phyloP scores from a whole-genome alignment of 2,329 filamentous ascomycete genomes.

The Golovinomyces cichoracearum region DNA sequence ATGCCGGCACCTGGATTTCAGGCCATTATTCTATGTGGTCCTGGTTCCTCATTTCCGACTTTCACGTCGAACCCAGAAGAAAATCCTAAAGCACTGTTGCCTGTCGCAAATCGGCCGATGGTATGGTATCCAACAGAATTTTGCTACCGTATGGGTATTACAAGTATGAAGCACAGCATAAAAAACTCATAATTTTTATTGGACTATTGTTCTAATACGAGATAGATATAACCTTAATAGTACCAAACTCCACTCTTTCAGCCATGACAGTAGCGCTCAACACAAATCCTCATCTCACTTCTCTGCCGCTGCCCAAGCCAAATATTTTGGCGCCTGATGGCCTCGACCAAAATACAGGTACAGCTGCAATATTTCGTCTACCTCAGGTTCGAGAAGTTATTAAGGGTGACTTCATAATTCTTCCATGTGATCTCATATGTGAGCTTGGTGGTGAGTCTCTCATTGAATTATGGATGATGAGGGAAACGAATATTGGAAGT shows the following conservation, averaged over 20 bases:
- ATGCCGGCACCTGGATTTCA: constrained; percentile 55
- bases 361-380: constrained; percentile 63
- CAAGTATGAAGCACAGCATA: constrained; percentile 24
- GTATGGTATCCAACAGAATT: constrained; percentile 75
- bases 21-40: constrained; percentile 59
- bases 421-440: constrained; percentile 84
- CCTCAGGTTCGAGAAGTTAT: constrained; percentile 58
- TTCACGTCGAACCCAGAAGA: constrained; percentile 61
- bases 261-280: constrained; percentile 45
- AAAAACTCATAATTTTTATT: background rate
- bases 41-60: constrained; percentile 56
- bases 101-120: constrained; percentile 67
- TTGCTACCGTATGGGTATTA: constrained; percentile 57
- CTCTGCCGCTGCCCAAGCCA: constrained; percentile 44
- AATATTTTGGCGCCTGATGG: constrained; percentile 51
- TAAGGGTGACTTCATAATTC: constrained; percentile 62
- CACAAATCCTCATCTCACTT: constrained; percentile 53
- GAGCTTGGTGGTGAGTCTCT: constrained; percentile 63
- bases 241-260: constrained; percentile 35
- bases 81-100: constrained; percentile 56
- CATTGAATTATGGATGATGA: constrained; percentile 77
- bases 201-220: background rate
- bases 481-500: constrained; percentile 42
- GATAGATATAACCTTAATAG: constrained; percentile 34
- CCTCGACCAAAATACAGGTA: constrained; percentile 63